A percentile compares a stretch with the other conserved stretches of the same genome.
These are phyloP conservation scores for Heliamphora ciliata DNA, from an alignment of 179 eudicot genomes.

Conservation along the genomic window DNA sequence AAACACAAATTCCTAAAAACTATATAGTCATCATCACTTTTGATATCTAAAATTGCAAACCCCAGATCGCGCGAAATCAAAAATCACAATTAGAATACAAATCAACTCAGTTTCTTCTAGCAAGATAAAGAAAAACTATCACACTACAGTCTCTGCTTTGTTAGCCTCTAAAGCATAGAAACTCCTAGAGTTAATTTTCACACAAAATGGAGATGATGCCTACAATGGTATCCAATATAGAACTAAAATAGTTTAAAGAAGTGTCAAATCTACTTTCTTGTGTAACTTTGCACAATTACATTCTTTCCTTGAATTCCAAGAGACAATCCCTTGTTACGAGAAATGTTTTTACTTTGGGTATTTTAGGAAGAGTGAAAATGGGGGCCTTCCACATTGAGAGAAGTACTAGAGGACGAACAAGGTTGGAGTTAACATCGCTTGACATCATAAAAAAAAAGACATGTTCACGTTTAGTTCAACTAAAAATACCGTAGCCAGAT, in stretches of 20 bases:
- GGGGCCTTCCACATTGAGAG: no score
- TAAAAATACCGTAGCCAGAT: constrained; percentile 32
- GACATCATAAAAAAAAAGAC: not conserved
- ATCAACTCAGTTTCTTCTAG: not conserved
- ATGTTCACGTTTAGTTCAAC: not conserved
- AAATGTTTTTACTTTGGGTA: not conserved
- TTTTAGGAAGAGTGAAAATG: not conserved
- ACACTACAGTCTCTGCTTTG: no score
- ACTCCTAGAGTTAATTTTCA: not conserved
- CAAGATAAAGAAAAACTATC: no score
- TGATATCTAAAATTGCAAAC: not conserved
- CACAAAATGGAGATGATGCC: not conserved
- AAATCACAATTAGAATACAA: not conserved
- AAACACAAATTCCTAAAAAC: not conserved
- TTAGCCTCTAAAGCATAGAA: no score
- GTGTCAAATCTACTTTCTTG: not conserved
- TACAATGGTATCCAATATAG: not conserved
- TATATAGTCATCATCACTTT: not conserved
- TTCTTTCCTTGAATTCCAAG: no score
- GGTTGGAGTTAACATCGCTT: not conserved
- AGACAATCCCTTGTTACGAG: not conserved
- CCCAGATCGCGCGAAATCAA: not conserved
- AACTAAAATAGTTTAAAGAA: not conserved
- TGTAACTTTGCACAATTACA: not conserved
- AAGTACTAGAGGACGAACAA: no score